Evolutionary conservation across 139 green algal genomes (phyloP).

Genomic region (Zygnema cylindricum): DNA sequence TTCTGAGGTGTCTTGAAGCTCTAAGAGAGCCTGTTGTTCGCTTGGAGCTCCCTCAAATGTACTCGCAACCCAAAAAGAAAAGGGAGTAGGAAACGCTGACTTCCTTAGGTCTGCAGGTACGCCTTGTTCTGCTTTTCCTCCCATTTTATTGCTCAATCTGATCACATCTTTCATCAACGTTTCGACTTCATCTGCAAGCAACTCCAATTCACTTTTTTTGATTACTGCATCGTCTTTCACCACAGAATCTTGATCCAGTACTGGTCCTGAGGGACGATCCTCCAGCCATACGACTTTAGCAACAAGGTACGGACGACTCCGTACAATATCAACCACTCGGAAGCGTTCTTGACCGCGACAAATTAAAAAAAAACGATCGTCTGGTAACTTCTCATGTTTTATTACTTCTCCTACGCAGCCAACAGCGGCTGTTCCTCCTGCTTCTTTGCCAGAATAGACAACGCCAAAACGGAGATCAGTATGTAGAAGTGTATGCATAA

Average conservation of each 20-base stretch:
- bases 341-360: constrained; percentile 56
- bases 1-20: constrained; percentile 60
- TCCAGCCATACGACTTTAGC: constrained; percentile 50
- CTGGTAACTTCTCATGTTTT: constrained; percentile 48
- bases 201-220: too few relatives aligned
- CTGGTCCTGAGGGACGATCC: constrained; percentile 41
- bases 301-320: constrained; percentile 61
- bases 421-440: constrained; percentile 15
- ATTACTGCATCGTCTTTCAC: too few relatives aligned
- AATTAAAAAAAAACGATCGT: constrained; percentile 57
- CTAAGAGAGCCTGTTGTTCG: constrained; percentile 62
- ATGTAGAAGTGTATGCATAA: constrained; percentile 68
- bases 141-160: constrained; percentile 58
- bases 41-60: constrained; percentile 63
- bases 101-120: constrained; percentile 50
- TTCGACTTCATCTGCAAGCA: too few relatives aligned
- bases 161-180: constrained; percentile 60
- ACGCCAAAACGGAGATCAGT: constrained; percentile 60
- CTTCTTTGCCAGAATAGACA: constrained; percentile 49
- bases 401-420: constrained; percentile 53
- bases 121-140: constrained; percentile 40
- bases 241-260: background rate
- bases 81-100: constrained; percentile 53
- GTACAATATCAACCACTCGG: constrained; percentile 57
- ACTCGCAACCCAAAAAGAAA: constrained; percentile 64